Conservation (phyloP, 306 rosid species). For the Hippophae gyantsensis region DNA sequence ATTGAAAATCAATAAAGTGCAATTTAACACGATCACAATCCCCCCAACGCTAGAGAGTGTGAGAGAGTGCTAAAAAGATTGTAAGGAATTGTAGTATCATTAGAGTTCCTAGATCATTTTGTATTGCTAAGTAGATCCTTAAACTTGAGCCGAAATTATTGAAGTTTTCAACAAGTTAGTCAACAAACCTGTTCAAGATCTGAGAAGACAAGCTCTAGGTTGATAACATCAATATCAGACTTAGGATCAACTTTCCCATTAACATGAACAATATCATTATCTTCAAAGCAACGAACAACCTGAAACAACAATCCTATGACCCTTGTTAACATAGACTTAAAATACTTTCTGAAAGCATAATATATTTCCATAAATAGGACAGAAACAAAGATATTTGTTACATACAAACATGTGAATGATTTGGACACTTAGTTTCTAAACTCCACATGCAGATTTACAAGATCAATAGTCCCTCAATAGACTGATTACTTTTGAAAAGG, state of each 20-base stretch:
- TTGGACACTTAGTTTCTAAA: too few relatives aligned
- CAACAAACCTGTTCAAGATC: slow-evolving; percentile 90
- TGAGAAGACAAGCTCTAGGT: slow-evolving; percentile 87
- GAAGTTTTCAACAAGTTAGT: slow-evolving; percentile 10
- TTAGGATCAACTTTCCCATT: slow-evolving; percentile 89
- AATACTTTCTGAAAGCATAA: neutral
- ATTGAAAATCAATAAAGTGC: too few relatives aligned
- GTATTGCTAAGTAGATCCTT: slow-evolving; percentile 7
- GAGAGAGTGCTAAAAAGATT: neutral
- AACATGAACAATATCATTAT: slow-evolving; percentile 87
- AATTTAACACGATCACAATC: neutral
- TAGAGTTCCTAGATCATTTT: slow-evolving; percentile 2
- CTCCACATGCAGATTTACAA: too few relatives aligned
- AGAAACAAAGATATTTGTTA: neutral
- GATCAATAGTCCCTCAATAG: too few relatives aligned
- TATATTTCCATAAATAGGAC: neutral
- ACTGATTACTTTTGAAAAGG: too few relatives aligned
- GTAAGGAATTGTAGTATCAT: neutral
- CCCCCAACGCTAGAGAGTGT: neutral
- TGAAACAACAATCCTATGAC: slow-evolving; percentile 27
- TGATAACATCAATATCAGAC: slow-evolving; percentile 84
- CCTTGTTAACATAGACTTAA: slow-evolving; percentile 11
- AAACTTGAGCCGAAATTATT: neutral
- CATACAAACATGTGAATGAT: too few relatives aligned
- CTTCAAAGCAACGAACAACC: slow-evolving; percentile 95